Evolutionary conservation across 306 rosid species (phyloP).

Genomic region (Vigna trinervia): DNA sequence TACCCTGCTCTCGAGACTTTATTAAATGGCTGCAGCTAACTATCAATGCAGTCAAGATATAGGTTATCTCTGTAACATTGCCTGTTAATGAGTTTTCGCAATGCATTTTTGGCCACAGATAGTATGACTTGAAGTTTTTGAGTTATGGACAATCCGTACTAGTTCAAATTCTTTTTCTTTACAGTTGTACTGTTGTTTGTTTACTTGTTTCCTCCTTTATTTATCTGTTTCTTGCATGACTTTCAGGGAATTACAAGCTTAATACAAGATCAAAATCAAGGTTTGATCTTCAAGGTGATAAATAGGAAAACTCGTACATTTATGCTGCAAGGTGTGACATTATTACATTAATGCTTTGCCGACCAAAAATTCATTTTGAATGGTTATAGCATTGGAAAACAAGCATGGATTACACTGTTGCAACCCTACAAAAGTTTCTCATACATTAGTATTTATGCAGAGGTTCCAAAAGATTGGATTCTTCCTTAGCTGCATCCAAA

Average conservation of each 20-base stretch:
- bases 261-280: conserved; percentile 20
- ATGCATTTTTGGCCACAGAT: not conserved
- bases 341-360: not conserved
- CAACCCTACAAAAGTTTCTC: conserved; percentile 31
- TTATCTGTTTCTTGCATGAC: conserved; percentile 24
- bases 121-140: not conserved
- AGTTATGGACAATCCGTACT: not conserved
- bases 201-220: conserved; percentile 16
- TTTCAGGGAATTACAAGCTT: conserved; percentile 47
- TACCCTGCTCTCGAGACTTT: conserved; percentile 25
- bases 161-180: conserved; percentile 27
- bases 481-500: conserved; percentile 35
- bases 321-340: conserved; percentile 36
- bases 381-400: conserved; percentile 1
- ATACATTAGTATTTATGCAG: conserved; percentile 41
- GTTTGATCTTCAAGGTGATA: conserved; percentile 38
- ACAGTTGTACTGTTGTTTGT: conserved; percentile 27
- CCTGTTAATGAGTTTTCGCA: conserved; percentile 12
- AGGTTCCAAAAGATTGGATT: conserved; percentile 37
- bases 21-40: not conserved
- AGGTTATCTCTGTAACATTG: not conserved
- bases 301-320: not conserved
- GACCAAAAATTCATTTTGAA: conserved; percentile 15
- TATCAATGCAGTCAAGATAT: not conserved
- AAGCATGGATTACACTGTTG: conserved; percentile 20